Evolutionary conservation across 164 flowering plant genomes (phyloP), one percentile per base, ranked within the genome.

Genomic region (Nymphaea colorata): DNA sequence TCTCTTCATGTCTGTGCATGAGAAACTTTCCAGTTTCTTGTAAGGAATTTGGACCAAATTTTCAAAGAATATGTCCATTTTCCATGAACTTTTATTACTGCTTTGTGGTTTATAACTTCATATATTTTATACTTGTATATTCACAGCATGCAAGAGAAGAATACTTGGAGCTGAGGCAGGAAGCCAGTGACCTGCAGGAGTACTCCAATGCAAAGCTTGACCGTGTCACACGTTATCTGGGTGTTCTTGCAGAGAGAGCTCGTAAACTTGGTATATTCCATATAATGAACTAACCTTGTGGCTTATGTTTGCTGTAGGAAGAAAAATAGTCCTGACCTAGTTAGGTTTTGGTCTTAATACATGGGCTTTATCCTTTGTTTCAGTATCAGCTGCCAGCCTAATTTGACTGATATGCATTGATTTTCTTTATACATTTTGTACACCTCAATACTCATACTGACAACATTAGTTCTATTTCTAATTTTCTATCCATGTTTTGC

Each of bases 161-260:
- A 73, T 88, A 79, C 78, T 63, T 85, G 79, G 89, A 79, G 77
- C 78, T 94, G 85, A 84, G 89, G 77, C 95, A 88, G 76, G 98
- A 90, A 81, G 96, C 96, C 51, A 80, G 75, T 78, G 96, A 91
- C 68, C 78, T 94, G 65, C 96, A 88, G 71, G 98, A 94, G 74
- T 94, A 94, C 72, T 90, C 98, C 41, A 87, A 87, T 81, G 98
- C 93, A 36, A 89, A 91, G 80, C 86, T 91, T 69, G 96, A 87
- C 64, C 74, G 93, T 64, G 87, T 89, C 73, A 84, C 91, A 45
- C 85, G 93, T 5, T 91, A 91, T 78, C 74, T 91, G 14, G 91
- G 96, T 67, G 97, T 85, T 75, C 91, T 91, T 72, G 91, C 93
- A 67, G 84, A 87, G 55, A 90, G 84, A 77, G 81, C 92, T 59